phyloP scores from a whole-genome alignment of 495 filamentous ascomycete genomes.

The Cercophora sp. region DNA sequence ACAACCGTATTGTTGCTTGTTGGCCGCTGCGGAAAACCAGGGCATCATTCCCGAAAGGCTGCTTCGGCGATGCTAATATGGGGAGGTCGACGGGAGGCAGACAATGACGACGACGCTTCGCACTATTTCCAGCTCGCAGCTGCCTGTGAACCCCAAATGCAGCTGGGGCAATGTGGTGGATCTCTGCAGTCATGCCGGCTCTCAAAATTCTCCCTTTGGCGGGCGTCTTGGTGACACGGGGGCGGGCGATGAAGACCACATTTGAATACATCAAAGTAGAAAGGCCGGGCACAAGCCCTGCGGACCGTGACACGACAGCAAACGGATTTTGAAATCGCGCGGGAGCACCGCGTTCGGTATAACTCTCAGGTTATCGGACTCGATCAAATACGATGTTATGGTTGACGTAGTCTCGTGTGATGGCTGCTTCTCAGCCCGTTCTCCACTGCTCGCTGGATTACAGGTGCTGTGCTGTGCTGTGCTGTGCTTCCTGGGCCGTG shows the following conservation, averaged over 20 bases:
- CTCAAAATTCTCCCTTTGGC: constrained; percentile 8
- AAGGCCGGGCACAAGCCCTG: not conserved
- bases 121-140: constrained; percentile 1
- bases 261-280: not conserved
- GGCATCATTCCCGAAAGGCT: no score
- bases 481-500: constrained; percentile 4
- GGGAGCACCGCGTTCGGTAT: constrained; percentile 13
- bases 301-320: constrained; percentile 22
- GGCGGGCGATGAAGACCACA: not conserved
- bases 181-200: constrained; percentile 4
- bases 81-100: no score
- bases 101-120: no score
- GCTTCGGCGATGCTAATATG: no score
- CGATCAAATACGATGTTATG: constrained; percentile 21
- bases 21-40: no score
- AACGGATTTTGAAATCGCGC: constrained; percentile 19
- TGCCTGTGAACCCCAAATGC: not conserved
- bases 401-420: no score
- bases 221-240: constrained; percentile 3
- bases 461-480: no score
- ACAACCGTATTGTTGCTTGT: no score
- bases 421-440: no score
- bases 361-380: constrained; percentile 8
- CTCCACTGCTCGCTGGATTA: no score
- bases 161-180: not conserved